These are phyloP conservation scores for Pancytospora philotis DNA, from an alignment of 371 early-diverging fungal species.

Conservation along the genomic window DNA sequence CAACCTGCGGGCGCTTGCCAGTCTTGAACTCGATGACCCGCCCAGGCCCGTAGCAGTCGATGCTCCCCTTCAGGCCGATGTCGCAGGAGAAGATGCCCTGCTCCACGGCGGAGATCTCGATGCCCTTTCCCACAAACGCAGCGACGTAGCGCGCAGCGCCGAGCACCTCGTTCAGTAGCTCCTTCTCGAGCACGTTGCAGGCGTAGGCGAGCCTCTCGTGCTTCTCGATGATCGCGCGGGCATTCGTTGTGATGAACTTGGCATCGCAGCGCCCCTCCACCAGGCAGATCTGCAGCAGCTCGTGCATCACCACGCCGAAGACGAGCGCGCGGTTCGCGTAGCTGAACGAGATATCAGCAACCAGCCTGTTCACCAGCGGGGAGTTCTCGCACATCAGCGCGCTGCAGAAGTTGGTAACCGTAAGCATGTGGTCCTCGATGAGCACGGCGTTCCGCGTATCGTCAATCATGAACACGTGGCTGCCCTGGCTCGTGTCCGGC, in stretches of 20 bases:
- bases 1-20: conserved; percentile 18
- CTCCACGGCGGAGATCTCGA: conserved; percentile 15
- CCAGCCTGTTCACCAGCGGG: conserved; percentile 15
- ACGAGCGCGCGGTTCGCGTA: conserved; percentile 17
- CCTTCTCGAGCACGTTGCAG: conserved; percentile 32
- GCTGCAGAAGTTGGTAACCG: conserved; percentile 31
- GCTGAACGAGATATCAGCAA: conserved; percentile 36
- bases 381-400: conserved; percentile 37
- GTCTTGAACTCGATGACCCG: conserved; percentile 46
- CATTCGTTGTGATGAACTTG: conserved; percentile 19
- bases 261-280: conserved; percentile 9
- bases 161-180: conserved; percentile 27
- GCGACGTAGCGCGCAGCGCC: conserved; percentile 18
- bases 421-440: conserved; percentile 41
- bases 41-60: conserved; percentile 27
- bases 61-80: conserved; percentile 44
- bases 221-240: conserved; percentile 16
- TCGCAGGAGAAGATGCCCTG: conserved; percentile 26
- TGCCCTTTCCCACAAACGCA: conserved; percentile 4
- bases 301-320: conserved; percentile 41
- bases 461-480: conserved; percentile 7
- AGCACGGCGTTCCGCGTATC: conserved; percentile 34
- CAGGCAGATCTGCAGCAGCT: conserved; percentile 19
- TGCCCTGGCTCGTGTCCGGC: conserved; percentile 9
- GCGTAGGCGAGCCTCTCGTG: conserved; percentile 14